These are phyloP conservation scores for Rhizopus microsporus DNA, from an alignment of 371 early-diverging fungal genomes.

Conservation along the genomic window DNA sequence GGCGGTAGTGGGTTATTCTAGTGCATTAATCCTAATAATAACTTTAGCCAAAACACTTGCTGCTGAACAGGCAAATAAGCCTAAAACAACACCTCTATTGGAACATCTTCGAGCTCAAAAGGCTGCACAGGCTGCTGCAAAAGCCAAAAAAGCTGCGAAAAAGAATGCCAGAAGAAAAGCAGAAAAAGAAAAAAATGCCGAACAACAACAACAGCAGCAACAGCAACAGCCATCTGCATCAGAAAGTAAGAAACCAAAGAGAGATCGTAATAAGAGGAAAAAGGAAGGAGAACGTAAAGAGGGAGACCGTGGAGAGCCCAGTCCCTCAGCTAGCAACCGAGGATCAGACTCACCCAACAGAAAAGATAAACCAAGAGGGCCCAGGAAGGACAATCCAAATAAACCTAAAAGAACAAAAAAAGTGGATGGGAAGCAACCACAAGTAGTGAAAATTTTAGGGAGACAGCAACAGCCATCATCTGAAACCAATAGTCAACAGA, in stretches of 20 bases:
- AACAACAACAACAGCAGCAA: constrained; percentile 1
- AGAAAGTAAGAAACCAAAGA: constrained; percentile 14
- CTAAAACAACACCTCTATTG: constrained; percentile 72
- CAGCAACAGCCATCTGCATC: background rate
- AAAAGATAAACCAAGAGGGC: constrained; percentile 6
- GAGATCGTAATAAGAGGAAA: constrained; percentile 22
- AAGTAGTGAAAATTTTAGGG: constrained; percentile 35
- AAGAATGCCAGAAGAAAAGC: constrained; percentile 42
- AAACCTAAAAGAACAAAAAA: constrained; percentile 22
- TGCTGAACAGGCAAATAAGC: constrained; percentile 50
- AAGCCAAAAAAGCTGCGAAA: constrained; percentile 51
- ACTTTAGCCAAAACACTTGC: constrained; percentile 42
- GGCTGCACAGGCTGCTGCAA: constrained; percentile 58
- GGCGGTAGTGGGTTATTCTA: background rate
- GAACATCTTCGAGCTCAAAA: constrained; percentile 81
- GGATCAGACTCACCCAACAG: constrained; percentile 5
- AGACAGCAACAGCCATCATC: constrained; percentile 14
- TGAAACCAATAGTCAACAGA: constrained; percentile 18
- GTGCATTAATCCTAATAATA: background rate
- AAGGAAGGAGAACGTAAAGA: constrained; percentile 12
- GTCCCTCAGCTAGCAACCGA: background rate
- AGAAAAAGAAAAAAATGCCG: constrained; percentile 20
- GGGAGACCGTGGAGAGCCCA: constrained; percentile 11
- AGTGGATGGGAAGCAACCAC: constrained; percentile 18
- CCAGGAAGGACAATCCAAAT: background rate